Conservation (phyloP, 495 filamentous ascomycete species). For the Trichoderma gamsii region DNA sequence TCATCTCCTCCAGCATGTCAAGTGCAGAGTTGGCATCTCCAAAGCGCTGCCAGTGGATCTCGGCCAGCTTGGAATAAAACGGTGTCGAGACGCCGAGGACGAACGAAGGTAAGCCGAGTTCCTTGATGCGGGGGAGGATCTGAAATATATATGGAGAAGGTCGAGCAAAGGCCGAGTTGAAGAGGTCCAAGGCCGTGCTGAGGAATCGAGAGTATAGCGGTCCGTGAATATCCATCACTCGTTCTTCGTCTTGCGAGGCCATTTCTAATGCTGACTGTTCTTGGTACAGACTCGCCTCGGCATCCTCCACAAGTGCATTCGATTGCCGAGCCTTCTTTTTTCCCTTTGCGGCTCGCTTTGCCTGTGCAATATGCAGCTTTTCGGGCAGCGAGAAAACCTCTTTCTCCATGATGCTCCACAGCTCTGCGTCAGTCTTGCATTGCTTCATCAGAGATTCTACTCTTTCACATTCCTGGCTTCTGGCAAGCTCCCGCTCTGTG, state of each 20-base stretch:
- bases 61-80: conserved; percentile 69
- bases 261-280: conserved; percentile 12
- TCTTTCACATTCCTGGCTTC: conserved; percentile 34
- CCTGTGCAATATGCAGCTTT: conserved; percentile 30
- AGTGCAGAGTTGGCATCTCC: conserved; percentile 56
- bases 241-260: conserved; percentile 20
- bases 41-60: conserved; percentile 57
- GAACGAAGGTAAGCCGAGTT: conserved; percentile 61
- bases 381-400: conserved; percentile 61
- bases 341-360: conserved; percentile 17
- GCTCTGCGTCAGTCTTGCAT: conserved; percentile 54
- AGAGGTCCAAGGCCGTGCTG: conserved; percentile 53
- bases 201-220: conserved; percentile 63
- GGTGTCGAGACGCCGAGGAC: conserved; percentile 65
- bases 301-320: background rate
- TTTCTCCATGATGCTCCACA: conserved; percentile 66
- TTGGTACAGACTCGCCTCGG: background rate
- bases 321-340: conserved; percentile 15
- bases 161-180: conserved; percentile 53
- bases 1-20: conserved; percentile 70
- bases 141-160: conserved; percentile 55
- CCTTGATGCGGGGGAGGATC: conserved; percentile 64
- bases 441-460: conserved; percentile 44
- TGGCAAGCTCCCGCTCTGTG: conserved; percentile 31
- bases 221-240: conserved; percentile 52